Percentiles rank a stretch among this genome's conserved stretches.
Evolutionary conservation across 805 yeast species (phyloP).

Genomic region (Komagataella kurtzmanii): DNA sequence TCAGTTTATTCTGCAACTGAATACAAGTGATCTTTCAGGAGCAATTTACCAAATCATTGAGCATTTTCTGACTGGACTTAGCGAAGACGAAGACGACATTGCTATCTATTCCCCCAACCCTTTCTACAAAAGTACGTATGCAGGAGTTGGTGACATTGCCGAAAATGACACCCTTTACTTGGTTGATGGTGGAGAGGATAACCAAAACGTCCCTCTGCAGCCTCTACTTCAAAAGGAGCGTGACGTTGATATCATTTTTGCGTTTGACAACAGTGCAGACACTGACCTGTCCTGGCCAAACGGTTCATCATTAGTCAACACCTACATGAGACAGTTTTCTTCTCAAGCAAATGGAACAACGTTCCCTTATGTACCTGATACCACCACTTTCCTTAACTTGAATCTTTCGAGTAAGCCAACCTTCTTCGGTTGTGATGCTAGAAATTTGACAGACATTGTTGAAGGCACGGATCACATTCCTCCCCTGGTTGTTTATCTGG

Average conservation of each 20-base stretch:
- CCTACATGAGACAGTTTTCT: slow-evolving; percentile 46
- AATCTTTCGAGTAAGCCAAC: slow-evolving; percentile 60
- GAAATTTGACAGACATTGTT: slow-evolving; percentile 38
- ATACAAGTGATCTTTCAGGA: slow-evolving; percentile 36
- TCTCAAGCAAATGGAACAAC: slow-evolving; percentile 41
- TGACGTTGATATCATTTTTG: slow-evolving; percentile 48
- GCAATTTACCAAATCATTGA: slow-evolving; percentile 29
- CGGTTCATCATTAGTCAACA: slow-evolving; percentile 43
- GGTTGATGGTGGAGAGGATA: slow-evolving; percentile 74
- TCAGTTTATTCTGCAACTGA: slow-evolving; percentile 43
- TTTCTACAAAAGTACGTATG: slow-evolving; percentile 28
- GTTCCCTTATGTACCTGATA: slow-evolving; percentile 75
- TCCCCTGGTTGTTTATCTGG: slow-evolving; percentile 40
- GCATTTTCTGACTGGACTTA: slow-evolving; percentile 25
- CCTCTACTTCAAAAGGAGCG: slow-evolving; percentile 54
- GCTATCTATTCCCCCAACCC: slow-evolving; percentile 70
- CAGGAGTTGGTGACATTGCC: slow-evolving; percentile 22
- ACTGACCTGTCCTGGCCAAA: slow-evolving; percentile 50
- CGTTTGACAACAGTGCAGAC: slow-evolving; percentile 58
- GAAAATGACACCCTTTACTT: slow-evolving; percentile 31
- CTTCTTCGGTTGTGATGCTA: slow-evolving; percentile 73
- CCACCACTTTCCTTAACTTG: slow-evolving; percentile 37
- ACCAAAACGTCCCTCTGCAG: slow-evolving; percentile 55
- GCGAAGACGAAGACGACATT: slow-evolving; percentile 44
- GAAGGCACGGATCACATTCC: slow-evolving; percentile 34